phyloP scores from a whole-genome alignment of 1,139 yeast genomes.

The Saccharomyces pastorianus region DNA sequence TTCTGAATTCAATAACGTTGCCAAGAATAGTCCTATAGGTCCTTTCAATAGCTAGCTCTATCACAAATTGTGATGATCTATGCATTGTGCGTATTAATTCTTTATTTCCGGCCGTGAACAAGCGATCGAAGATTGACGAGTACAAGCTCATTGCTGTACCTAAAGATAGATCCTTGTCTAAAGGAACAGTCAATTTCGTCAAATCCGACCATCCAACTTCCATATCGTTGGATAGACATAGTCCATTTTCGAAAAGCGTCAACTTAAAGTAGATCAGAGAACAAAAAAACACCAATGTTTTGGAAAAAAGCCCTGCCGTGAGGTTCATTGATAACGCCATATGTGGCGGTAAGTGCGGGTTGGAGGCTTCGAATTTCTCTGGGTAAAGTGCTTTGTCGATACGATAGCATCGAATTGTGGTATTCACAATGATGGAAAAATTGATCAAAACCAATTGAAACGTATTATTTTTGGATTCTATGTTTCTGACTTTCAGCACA shows the following conservation, averaged over 20 bases:
- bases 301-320: conserved; percentile 8
- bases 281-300: conserved; percentile 7
- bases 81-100: conserved; percentile 2
- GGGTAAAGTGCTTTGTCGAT: conserved; percentile 6
- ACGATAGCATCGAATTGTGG: conserved; percentile 4
- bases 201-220: conserved; percentile 4
- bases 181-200: conserved; percentile 4
- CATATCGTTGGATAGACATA: not conserved
- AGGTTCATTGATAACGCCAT: conserved; percentile 7
- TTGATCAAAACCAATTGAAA: conserved; percentile 8
- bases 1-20: conserved; percentile 11
- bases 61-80: conserved; percentile 5
- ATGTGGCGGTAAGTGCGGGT: conserved; percentile 7
- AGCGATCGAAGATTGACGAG: conserved; percentile 6
- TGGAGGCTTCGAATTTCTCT: not conserved
- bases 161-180: conserved; percentile 4
- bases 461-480: conserved; percentile 7
- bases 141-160: conserved; percentile 6
- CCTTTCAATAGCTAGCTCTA: conserved; percentile 8
- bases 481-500: conserved; percentile 4
- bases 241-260: conserved; percentile 8
- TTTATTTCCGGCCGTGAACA: conserved; percentile 1
- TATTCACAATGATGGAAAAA: conserved; percentile 6
- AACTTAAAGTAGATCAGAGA: conserved; percentile 7
- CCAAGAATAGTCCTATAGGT: conserved; percentile 8